Conservation (phyloP, 306 rosid species). For the Quillaja saponaria region DNA sequence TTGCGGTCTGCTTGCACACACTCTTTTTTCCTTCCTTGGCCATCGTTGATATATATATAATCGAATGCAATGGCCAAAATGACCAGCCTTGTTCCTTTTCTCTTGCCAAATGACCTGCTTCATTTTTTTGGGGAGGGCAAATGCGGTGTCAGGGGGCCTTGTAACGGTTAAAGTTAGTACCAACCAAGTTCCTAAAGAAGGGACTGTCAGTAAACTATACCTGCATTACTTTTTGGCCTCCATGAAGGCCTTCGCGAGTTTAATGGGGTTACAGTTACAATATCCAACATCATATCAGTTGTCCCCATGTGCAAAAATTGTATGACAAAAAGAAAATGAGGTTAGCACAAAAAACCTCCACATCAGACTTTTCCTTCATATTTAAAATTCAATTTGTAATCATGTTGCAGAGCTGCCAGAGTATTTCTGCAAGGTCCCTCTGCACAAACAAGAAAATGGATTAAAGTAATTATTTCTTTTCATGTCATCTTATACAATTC, state of each 20-base stretch:
- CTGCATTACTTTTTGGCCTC: conserved; percentile 15
- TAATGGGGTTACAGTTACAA: no score
- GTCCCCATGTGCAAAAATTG: conserved; percentile 24
- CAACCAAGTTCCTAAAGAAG: conserved; percentile 8
- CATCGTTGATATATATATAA: not conserved
- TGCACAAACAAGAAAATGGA: conserved; percentile 40
- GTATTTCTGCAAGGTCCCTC: conserved; percentile 98
- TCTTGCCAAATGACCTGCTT: not conserved
- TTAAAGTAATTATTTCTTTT: conserved; percentile 20
- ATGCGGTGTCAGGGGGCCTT: conserved; percentile 11
- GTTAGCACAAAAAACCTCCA: conserved; percentile 24
- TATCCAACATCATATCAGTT: conserved; percentile 14
- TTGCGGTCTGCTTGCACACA: not conserved
- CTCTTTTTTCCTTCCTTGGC: conserved; percentile 11
- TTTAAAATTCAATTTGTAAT: conserved; percentile 69
- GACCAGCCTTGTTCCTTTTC: no score
- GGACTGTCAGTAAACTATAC: not conserved
- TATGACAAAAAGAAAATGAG: conserved; percentile 20
- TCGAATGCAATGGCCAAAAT: no score
- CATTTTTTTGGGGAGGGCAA: not conserved
- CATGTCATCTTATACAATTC: conserved; percentile 7
- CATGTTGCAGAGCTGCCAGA: conserved; percentile 63
- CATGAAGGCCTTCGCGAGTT: not conserved
- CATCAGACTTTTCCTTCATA: conserved; percentile 80
- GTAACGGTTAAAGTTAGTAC: conserved; percentile 4